phyloP scores from a whole-genome alignment of 2,329 filamentous ascomycete species.

The Alternaria metachromatica region DNA sequence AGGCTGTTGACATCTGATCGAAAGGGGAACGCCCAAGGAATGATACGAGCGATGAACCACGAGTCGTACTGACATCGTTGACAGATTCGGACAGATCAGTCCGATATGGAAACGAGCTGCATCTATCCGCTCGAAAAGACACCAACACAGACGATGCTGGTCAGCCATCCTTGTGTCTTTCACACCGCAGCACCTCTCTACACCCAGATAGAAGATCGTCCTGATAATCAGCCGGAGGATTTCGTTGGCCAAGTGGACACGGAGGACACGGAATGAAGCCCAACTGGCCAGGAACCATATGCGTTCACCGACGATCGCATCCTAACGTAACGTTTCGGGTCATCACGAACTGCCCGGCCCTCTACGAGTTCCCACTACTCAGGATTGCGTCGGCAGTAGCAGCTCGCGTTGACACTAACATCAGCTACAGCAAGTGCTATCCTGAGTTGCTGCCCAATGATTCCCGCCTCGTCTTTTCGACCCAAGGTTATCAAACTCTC shows the following conservation, averaged over 20 bases:
- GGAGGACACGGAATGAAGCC: background rate
- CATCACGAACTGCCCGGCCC: background rate
- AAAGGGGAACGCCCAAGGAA: background rate
- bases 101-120: background rate
- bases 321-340: background rate
- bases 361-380: constrained; percentile 7
- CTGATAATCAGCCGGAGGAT: background rate
- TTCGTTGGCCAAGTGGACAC: background rate
- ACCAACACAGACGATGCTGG: background rate
- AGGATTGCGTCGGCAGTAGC: constrained; percentile 56
- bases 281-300: background rate
- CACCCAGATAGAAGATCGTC: constrained; percentile 6
- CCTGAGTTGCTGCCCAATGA: constrained; percentile 59
- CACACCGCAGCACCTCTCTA: background rate
- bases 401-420: constrained; percentile 64
- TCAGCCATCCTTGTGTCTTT: background rate
- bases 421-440: constrained; percentile 64
- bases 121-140: background rate
- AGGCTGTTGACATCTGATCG: background rate
- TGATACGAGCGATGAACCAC: background rate
- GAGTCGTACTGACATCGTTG: background rate
- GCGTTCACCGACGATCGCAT: background rate
- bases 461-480: constrained; percentile 54
- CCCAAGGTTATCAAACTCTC: constrained; percentile 70
- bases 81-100: constrained; percentile 4